A percentile compares a stretch with the other conserved stretches of the same genome.
phyloP scores from a whole-genome alignment of 2,329 filamentous ascomycete species.

The Neofusicoccum laricinum region DNA sequence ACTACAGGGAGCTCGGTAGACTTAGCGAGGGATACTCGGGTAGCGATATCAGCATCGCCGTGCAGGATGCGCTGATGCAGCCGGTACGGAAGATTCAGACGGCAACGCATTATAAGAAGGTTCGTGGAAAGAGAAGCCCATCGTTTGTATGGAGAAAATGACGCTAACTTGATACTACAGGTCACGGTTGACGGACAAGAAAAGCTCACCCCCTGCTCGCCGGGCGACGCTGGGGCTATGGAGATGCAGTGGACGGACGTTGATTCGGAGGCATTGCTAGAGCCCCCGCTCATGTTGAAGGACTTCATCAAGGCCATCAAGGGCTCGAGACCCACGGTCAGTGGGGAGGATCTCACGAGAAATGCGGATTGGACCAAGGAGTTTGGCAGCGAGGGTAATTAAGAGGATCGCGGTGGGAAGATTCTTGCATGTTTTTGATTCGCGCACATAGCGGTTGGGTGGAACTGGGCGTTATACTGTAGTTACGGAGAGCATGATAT shows the following conservation, averaged over 20 bases:
- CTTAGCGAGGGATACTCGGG: conserved; percentile 93
- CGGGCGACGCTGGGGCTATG: conserved; percentile 77
- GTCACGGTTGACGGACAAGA: conserved; percentile 64
- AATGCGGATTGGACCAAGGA: conserved; percentile 94
- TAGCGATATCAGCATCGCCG: conserved; percentile 91
- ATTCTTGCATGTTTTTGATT: not conserved
- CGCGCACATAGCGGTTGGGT: conserved; percentile 14
- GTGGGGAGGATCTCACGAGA: conserved; percentile 74
- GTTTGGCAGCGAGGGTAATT: conserved; percentile 81
- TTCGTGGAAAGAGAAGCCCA: conserved; percentile 40
- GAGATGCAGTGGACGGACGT: conserved; percentile 95
- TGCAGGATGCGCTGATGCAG: conserved; percentile 96
- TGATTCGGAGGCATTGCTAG: conserved; percentile 77
- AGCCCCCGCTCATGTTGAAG: conserved; percentile 81
- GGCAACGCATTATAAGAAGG: conserved; percentile 95
- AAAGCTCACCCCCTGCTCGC: conserved; percentile 86
- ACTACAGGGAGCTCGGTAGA: conserved; percentile 76
- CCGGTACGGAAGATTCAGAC: conserved; percentile 95
- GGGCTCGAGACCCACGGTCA: conserved; percentile 84
- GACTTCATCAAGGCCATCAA: conserved; percentile 94
- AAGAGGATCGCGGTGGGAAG: not conserved
- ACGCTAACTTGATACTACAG: conserved; percentile 40
- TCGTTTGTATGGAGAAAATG: not conserved
- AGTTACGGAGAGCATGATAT: conserved; percentile 6
- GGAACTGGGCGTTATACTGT: conserved; percentile 6